Base-by-base conservation (phyloP, 1,284 basidiomycete genomes). In the Papiliotrema fonsecae region DNA sequence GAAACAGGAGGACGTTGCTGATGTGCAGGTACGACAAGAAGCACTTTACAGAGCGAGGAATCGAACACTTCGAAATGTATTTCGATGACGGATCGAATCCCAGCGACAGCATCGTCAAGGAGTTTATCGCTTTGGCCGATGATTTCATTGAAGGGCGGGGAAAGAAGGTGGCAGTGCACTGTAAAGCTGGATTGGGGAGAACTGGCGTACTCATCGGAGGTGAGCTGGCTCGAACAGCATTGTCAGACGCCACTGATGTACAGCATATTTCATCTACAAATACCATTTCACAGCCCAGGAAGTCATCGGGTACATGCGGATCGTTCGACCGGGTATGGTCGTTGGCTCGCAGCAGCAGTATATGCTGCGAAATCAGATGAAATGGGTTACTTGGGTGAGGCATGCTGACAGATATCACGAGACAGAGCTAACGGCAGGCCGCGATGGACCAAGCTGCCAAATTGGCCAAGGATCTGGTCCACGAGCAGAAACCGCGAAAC, bases 231-330 rank as follows among this genome's bases (percentile, higher is more conserved):
- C 13, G 13, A 21, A 6, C 25, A 30, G 24, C 31, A 14, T 6
- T 27, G 21, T 34, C 21, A 32, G 38, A 10, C 1, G 34, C 37
- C 11, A 19, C 22, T 27, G 2, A 48, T 40, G 57, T 62, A 14
- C 53, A 76, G 96, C 96, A 3, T 98, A 97, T 77, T 80, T 99
- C 49, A 88, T 97, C 59, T 99, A 96, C 88, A 97, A 96, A 76
- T 93, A 97, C 65, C 88, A 88, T n/a, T 99, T 99, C 69, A 91
- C 91, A n/a, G 93, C 94, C 0, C 84, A 85, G 49, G 96, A 99
- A 75, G 93, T 86, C 9, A 98, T 98, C 54, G 96, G 87, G 0
- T 97, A 92, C 74, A 98, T 98, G 96, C 85, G 96, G 21, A 87
- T 99, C 57, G 85, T 97, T 55, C 83, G 94, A 36, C 96, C 94